Conservation (phyloP, 2,329 filamentous ascomycete species). For the Beauveria sp. region DNA sequence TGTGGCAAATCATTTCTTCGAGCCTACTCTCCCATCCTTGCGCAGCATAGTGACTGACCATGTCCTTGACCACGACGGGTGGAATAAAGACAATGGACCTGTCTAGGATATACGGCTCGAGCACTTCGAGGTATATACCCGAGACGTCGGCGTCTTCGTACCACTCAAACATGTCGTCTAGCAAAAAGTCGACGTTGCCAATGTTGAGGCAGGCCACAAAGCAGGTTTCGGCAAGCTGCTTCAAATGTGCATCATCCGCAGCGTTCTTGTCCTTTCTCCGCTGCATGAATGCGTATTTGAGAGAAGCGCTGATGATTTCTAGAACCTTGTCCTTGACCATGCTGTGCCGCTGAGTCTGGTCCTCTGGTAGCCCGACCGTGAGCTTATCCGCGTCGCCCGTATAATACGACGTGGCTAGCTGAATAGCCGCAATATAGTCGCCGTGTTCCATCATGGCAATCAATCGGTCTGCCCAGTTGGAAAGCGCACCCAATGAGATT, state of each 20-base stretch:
- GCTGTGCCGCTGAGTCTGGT: conserved; percentile 63
- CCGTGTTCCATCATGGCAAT: conserved; percentile 93
- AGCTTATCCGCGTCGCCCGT: conserved; percentile 86
- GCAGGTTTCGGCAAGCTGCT: conserved; percentile 72
- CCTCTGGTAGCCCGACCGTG: conserved; percentile 86
- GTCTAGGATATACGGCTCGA: conserved; percentile 84
- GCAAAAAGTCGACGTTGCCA: conserved; percentile 73
- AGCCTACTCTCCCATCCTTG: conserved; percentile 69
- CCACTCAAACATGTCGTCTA: conserved; percentile 83
- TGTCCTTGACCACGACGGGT: conserved; percentile 74
- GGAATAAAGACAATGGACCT: conserved; percentile 67
- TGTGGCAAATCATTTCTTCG: conserved; percentile 90
- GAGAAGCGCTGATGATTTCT: conserved; percentile 86
- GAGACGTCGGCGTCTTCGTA: conserved; percentile 71
- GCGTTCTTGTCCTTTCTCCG: conserved; percentile 41
- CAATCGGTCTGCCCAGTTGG: conserved; percentile 93
- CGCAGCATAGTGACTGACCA: conserved; percentile 73
- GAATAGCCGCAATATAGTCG: conserved; percentile 89
- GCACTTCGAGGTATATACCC: conserved; percentile 74
- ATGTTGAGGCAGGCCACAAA: conserved; percentile 78
- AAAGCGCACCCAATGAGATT: conserved; percentile 80
- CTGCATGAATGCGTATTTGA: conserved; percentile 79
- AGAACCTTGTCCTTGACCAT: conserved; percentile 84
- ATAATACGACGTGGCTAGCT: conserved; percentile 87
- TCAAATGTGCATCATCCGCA: conserved; percentile 53